Percentiles rank a stretch among this genome's conserved stretches.
These are phyloP conservation scores for Aspergillus texensis DNA, from an alignment of 2,329 filamentous ascomycete genomes.

Conservation along the genomic window DNA sequence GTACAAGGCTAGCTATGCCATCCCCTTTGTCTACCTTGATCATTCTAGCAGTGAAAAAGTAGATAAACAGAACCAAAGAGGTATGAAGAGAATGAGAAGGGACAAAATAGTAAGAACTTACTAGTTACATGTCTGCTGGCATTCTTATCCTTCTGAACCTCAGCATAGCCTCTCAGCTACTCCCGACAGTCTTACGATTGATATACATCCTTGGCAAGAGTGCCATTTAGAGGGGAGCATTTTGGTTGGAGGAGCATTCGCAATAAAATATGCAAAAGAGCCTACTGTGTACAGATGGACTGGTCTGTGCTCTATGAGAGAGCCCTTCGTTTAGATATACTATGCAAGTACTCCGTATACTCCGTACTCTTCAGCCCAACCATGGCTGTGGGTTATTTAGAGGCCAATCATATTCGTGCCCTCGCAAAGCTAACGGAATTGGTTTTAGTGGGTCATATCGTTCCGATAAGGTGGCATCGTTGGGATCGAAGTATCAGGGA, in stretches of 20 bases:
- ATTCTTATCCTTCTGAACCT: background rate
- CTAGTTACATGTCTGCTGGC: background rate
- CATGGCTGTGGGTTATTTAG: too few species aligned
- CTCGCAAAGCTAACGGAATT: background rate
- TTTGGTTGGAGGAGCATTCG: slow-evolving; percentile 16
- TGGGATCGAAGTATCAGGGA: background rate
- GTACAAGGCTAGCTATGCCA: slow-evolving; percentile 27
- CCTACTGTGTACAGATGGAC: background rate
- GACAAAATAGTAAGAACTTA: background rate
- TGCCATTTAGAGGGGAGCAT: background rate
- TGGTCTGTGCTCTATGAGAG: background rate
- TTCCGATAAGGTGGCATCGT: background rate
- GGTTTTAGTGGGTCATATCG: background rate
- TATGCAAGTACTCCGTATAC: background rate
- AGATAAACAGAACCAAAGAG: background rate
- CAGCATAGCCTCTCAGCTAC: background rate
- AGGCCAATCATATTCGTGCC: background rate
- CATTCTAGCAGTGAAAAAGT: slow-evolving; percentile 16
- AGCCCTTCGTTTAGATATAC: background rate
- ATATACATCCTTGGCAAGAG: background rate
- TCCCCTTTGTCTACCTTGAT: slow-evolving; percentile 27
- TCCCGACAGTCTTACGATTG: slow-evolving; percentile 3
- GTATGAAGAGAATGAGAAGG: background rate
- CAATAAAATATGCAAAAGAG: background rate
- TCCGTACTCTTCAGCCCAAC: background rate